phyloP scores from a whole-genome alignment of 202 grass and related monocot genomes.

The Hordeum pubiflorum region DNA sequence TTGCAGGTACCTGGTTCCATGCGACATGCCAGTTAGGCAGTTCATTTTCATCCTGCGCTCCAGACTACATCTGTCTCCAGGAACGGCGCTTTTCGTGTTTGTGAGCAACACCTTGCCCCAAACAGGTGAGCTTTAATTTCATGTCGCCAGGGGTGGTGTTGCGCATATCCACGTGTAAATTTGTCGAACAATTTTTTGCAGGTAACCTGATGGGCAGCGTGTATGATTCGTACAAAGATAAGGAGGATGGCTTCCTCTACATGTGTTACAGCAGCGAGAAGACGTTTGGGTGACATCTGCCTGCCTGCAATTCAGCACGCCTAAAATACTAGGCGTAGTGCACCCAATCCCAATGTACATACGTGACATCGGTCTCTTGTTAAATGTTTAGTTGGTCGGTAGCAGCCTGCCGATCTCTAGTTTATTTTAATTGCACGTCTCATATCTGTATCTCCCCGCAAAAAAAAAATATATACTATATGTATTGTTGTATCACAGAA shows the following conservation, averaged over 20 bases:
- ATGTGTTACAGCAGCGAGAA: slow-evolving; percentile 91
- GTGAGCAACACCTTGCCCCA: slow-evolving; percentile 71
- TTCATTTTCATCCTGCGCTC: slow-evolving; percentile 65
- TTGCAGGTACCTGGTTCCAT: slow-evolving; percentile 30
- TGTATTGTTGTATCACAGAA: not conserved
- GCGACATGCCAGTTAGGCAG: slow-evolving; percentile 79
- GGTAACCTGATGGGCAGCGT: slow-evolving; percentile 48
- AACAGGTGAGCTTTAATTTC: slow-evolving; percentile 30
- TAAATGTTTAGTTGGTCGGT: not conserved
- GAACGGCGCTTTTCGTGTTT: slow-evolving; percentile 78
- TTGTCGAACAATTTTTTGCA: not conserved
- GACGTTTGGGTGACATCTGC: slow-evolving; percentile 59
- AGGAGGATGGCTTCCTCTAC: slow-evolving; percentile 74
- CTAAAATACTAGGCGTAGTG: not conserved
- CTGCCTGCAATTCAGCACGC: not conserved
- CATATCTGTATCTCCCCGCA: not conserved
- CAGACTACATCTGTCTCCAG: slow-evolving; percentile 51
- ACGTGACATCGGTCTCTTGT: not conserved
- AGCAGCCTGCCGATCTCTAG: not conserved
- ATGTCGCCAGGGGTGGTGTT: not conserved
- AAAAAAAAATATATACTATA: too few relatives aligned
- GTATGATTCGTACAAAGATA: slow-evolving; percentile 57
- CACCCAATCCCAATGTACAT: not conserved
- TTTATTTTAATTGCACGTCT: not conserved
- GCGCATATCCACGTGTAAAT: not conserved